These are phyloP conservation scores for Dipteronia sinensis DNA, from an alignment of 345 rosid species.

Conservation along the genomic window DNA sequence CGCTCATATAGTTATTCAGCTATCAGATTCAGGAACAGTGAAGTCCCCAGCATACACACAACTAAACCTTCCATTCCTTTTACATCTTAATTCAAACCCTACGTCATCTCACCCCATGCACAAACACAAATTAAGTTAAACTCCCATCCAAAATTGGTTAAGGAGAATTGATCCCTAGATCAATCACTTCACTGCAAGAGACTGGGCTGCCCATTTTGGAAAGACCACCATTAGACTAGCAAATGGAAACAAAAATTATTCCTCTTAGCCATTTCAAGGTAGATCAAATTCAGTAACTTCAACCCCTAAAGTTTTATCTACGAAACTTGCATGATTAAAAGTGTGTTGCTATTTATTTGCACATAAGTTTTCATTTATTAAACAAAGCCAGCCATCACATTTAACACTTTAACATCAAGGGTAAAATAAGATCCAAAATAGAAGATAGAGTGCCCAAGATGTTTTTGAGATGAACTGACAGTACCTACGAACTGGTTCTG, in stretches of 20 bases:
- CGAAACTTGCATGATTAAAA: background rate
- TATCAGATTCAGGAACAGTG: background rate
- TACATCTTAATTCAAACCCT: background rate
- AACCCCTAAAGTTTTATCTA: background rate
- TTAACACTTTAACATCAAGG: background rate
- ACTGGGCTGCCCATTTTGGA: background rate
- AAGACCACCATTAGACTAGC: background rate
- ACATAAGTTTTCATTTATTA: background rate
- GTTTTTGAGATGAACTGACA: background rate
- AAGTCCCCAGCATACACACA: slow-evolving; percentile 1
- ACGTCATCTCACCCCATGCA: background rate
- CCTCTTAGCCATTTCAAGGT: background rate
- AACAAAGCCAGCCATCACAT: background rate
- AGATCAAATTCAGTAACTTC: background rate
- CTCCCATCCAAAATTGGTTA: background rate
- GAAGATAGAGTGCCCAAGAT: background rate
- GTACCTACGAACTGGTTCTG: slow-evolving; percentile 92
- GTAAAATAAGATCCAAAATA: background rate
- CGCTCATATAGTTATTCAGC: background rate
- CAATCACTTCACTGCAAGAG: background rate
- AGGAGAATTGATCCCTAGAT: background rate
- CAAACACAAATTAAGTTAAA: background rate
- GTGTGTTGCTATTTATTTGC: background rate
- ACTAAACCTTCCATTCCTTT: background rate
- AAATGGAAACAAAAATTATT: background rate